Evolutionary conservation across 2,329 filamentous ascomycete genomes (phyloP).

Genomic region (Neobulgaria alba): DNA sequence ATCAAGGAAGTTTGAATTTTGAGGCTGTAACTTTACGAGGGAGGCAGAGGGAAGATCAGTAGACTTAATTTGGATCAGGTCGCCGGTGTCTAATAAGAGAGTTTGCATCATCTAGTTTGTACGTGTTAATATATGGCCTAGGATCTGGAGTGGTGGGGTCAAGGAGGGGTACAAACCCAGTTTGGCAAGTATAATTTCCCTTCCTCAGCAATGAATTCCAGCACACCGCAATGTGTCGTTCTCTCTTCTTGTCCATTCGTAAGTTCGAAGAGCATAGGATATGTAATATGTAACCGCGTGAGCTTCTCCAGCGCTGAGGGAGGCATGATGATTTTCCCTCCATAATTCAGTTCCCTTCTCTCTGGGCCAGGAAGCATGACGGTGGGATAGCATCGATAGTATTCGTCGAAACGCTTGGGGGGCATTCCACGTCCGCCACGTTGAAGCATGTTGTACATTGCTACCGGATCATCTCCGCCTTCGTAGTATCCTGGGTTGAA

Average conservation of each 20-base stretch:
- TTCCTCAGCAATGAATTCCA: constrained; percentile 97
- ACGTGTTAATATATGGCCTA: constrained; percentile 6
- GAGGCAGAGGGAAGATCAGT: constrained; percentile 85
- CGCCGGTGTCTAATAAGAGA: constrained; percentile 78
- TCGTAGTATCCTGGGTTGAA: constrained; percentile 22
- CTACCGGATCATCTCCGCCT: constrained; percentile 23
- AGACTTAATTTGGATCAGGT: constrained; percentile 90
- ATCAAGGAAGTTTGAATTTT: constrained; percentile 87
- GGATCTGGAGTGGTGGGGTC: too few species aligned
- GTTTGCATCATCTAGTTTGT: constrained; percentile 81
- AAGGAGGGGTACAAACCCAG: constrained; percentile 55
- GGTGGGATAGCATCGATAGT: constrained; percentile 94
- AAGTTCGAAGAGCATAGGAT: constrained; percentile 94
- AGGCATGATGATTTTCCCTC: constrained; percentile 96
- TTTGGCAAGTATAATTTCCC: constrained; percentile 92
- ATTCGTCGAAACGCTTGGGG: constrained; percentile 86
- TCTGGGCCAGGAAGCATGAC: constrained; percentile 90
- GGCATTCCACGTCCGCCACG: constrained; percentile 16
- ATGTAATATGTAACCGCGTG: constrained; percentile 90
- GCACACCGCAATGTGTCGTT: constrained; percentile 85
- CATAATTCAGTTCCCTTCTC: constrained; percentile 83
- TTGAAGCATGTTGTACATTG: constrained; percentile 27
- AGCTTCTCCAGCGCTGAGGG: constrained; percentile 94
- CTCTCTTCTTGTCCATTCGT: constrained; percentile 74
- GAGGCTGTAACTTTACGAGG: constrained; percentile 93